Base-by-base conservation (phyloP, 306 rosid genomes). In the Sicyos edulis region DNA sequence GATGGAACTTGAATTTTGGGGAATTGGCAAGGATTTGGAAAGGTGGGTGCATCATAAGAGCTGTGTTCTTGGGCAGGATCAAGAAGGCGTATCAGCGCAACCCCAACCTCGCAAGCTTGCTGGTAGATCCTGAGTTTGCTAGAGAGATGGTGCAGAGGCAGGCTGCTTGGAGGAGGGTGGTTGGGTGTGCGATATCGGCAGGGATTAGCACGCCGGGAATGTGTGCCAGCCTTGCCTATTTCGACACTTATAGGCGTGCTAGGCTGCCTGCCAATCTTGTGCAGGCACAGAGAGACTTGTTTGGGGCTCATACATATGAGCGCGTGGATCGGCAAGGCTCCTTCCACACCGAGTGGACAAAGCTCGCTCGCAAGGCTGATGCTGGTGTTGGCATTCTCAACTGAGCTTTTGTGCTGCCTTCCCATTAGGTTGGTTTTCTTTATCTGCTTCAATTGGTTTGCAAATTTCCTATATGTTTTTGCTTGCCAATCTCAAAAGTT, bases 81-180 rank as follows among this genome's bases (percentile, higher is more conserved):
- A 92, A 92, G 92, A 85, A 87, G 75, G 98, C 98, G 19, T 92
- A 90, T 79, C 83, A 88, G 84, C 87, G 96, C 76, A 88, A 92
- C 72, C 89, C 91, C 16, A 84, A 83, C 54, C 80, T 92, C 80
- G 85, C 98, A 0, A 92, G 88, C 76, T 82, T 92, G 91, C 78
- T 92, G 8, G 89, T 92, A 11, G 93, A 92, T 75, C 96, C 96
- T 0, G 96, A 92, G n/a, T 92, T 92, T 16, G 96, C 98, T 0
- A 90, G 73, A 78, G 93, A 92, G 75, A 92, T 92, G 98, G 96
- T 92, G 80, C 98, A 92, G 78, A 86, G 98, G 79, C 98, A 92
- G 65, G 93, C 86, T 0, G 96, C 96, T 0, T 92, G 98, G 98
- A 87, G 93, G 69, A 88, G 96, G 73, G 96, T 92, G 24, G 98